phyloP scores from a whole-genome alignment of 176 grass and related monocot genomes.

The Dactylis glomerata region DNA sequence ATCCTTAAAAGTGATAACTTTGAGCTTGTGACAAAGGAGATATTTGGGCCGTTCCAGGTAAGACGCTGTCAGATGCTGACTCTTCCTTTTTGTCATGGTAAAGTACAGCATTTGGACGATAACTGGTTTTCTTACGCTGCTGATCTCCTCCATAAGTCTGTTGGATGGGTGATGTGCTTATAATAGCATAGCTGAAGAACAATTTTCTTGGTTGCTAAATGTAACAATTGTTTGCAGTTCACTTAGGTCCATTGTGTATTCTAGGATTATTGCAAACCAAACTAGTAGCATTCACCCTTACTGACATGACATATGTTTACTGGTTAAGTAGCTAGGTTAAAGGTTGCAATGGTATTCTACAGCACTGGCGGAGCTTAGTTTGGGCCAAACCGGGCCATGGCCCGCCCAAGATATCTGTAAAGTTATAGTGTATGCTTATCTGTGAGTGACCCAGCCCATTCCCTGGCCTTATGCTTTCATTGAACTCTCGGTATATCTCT shows the following conservation, averaged over 20 bases:
- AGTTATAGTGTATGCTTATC: too few relatives aligned
- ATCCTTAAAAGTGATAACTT: slow-evolving; percentile 74
- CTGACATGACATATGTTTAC: not conserved
- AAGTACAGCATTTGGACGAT: not conserved
- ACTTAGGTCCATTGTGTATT: not conserved
- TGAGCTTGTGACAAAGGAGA: slow-evolving; percentile 81
- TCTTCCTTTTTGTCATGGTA: not conserved
- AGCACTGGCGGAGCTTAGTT: too few relatives aligned
- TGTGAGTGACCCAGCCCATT: too few relatives aligned
- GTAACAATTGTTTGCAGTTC: not conserved
- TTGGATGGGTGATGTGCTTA: not conserved
- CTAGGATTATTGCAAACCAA: not conserved
- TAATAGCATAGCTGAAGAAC: not conserved
- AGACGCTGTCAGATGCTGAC: not conserved
- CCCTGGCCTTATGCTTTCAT: too few relatives aligned
- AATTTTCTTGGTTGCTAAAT: not conserved
- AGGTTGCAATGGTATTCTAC: not conserved
- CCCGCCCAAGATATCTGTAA: too few relatives aligned
- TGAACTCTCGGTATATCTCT: too few relatives aligned
- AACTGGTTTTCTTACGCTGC: not conserved
- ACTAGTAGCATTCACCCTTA: not conserved
- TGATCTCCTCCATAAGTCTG: not conserved
- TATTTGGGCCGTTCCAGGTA: slow-evolving; percentile 98
- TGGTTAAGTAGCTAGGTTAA: not conserved
- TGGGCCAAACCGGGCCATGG: too few relatives aligned